These are phyloP conservation scores for Amanita muscaria DNA, from an alignment of 768 basidiomycete genomes.

Conservation along the genomic window DNA sequence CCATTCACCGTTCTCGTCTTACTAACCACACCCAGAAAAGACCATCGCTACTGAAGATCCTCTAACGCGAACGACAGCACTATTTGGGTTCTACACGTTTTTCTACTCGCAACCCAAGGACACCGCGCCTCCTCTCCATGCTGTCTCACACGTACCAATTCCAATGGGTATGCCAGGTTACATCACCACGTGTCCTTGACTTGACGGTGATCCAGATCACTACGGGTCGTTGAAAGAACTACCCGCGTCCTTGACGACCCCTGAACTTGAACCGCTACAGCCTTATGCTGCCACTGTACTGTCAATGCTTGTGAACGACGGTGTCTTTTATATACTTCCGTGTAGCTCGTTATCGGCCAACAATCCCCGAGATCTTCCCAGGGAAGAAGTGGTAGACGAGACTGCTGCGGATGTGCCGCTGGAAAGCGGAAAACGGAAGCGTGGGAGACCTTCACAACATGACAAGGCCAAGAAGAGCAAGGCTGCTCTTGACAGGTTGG, in stretches of 20 bases:
- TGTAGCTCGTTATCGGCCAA: conserved; percentile 36
- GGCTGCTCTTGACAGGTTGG: conserved; percentile 38
- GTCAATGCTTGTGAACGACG: conserved; percentile 35
- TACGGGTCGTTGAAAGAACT: conserved; percentile 41
- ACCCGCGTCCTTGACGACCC: conserved; percentile 34
- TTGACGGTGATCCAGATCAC: conserved; percentile 36
- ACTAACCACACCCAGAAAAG: conserved; percentile 35
- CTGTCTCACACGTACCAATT: conserved; percentile 47
- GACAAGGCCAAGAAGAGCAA: conserved; percentile 50
- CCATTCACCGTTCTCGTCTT: not conserved
- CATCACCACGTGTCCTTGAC: not conserved
- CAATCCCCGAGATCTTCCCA: conserved; percentile 59
- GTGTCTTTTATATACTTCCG: conserved; percentile 56
- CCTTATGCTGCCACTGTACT: conserved; percentile 44
- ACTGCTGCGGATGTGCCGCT: conserved; percentile 14
- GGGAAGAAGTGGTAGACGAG: conserved; percentile 45
- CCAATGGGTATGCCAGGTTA: conserved; percentile 39
- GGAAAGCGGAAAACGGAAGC: conserved; percentile 32
- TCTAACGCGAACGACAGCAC: conserved; percentile 46
- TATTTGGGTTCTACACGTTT: conserved; percentile 68
- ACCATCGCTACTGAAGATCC: conserved; percentile 40
- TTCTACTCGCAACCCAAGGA: conserved; percentile 56
- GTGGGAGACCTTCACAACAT: conserved; percentile 54
- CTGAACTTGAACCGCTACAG: conserved; percentile 35
- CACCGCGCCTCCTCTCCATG: conserved; percentile 41